A percentile compares a stretch with the other conserved stretches of the same genome.
phyloP scores from a whole-genome alignment of 2,329 filamentous ascomycete genomes.

The Ascocoryne sarcoides region DNA sequence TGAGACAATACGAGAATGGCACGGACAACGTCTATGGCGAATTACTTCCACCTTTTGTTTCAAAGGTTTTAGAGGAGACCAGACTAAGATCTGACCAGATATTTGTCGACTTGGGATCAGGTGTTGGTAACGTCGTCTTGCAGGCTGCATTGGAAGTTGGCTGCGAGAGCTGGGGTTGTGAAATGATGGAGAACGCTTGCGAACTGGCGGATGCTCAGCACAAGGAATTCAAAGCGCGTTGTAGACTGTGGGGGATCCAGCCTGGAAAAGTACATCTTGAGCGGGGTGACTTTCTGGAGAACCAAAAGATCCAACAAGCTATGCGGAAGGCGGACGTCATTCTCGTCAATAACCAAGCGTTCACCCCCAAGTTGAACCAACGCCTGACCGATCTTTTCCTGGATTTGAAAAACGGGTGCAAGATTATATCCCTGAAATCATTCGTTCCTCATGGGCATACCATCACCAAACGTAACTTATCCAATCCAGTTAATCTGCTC shows the following conservation, averaged over 20 bases:
- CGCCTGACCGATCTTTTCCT: constrained; percentile 81
- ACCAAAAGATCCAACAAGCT: constrained; percentile 58
- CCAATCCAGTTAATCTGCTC: constrained; percentile 74
- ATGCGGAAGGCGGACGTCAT: constrained; percentile 88
- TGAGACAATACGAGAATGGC: constrained; percentile 80
- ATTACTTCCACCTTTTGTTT: constrained; percentile 75
- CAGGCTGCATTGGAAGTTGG: constrained; percentile 90
- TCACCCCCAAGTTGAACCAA: constrained; percentile 80
- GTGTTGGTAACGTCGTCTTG: constrained; percentile 90
- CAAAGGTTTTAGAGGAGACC: constrained; percentile 68
- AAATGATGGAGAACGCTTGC: constrained; percentile 89
- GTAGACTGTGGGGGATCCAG: constrained; percentile 78
- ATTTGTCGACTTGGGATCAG: constrained; percentile 91
- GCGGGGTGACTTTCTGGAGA: constrained; percentile 74
- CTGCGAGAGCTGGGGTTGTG: constrained; percentile 91
- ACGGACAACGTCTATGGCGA: constrained; percentile 95
- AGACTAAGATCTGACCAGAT: constrained; percentile 73
- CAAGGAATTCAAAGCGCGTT: constrained; percentile 75
- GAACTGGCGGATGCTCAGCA: constrained; percentile 72
- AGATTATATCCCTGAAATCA: constrained; percentile 83
- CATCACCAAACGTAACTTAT: constrained; percentile 62
- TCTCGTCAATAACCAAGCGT: constrained; percentile 96
- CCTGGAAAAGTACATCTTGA: constrained; percentile 74
- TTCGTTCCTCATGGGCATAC: constrained; percentile 78
- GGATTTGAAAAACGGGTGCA: constrained; percentile 83